A percentile compares a stretch with the other conserved stretches of the same genome.
These are phyloP conservation scores for Solanum bulbocastanum DNA, from an alignment of 257 asterid species.

Conservation along the genomic window DNA sequence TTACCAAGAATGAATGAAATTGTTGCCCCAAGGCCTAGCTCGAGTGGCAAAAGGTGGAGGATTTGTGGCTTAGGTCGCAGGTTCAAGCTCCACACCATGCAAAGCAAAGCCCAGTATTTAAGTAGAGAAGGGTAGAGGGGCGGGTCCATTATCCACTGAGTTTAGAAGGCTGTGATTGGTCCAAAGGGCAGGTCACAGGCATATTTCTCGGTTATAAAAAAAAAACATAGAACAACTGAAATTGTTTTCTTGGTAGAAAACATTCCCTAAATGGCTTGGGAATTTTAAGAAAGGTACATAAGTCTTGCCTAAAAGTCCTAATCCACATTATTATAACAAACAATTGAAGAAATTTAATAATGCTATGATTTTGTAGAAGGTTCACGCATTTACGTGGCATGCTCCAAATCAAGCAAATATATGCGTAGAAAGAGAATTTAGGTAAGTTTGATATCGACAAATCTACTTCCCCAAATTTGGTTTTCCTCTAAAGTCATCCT, in stretches of 20 bases:
- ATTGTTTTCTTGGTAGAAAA: neutral
- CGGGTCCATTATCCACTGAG: no score
- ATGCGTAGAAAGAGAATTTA: neutral
- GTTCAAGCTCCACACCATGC: no score
- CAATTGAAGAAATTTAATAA: neutral
- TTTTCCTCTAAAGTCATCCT: neutral
- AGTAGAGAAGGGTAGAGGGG: no score
- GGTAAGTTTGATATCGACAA: conserved; percentile 11
- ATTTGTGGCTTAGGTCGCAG: no score
- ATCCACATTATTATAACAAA: neutral
- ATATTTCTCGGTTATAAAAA: no score
- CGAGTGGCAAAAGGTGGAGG: no score
- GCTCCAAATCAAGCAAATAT: neutral
- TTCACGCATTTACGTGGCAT: neutral
- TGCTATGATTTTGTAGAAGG: neutral
- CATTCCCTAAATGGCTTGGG: neutral
- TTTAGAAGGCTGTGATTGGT: no score
- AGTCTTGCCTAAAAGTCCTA: neutral
- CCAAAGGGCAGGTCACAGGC: no score
- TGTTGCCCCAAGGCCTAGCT: neutral
- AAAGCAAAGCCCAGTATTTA: no score
- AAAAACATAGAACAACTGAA: neutral
- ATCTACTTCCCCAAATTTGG: neutral
- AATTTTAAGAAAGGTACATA: neutral
- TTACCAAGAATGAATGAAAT: neutral